Evolutionary conservation across 352 stramenopile species (phyloP), one percentile per base, ranked within the genome.

Genomic region (Achlya hypogyna): DNA sequence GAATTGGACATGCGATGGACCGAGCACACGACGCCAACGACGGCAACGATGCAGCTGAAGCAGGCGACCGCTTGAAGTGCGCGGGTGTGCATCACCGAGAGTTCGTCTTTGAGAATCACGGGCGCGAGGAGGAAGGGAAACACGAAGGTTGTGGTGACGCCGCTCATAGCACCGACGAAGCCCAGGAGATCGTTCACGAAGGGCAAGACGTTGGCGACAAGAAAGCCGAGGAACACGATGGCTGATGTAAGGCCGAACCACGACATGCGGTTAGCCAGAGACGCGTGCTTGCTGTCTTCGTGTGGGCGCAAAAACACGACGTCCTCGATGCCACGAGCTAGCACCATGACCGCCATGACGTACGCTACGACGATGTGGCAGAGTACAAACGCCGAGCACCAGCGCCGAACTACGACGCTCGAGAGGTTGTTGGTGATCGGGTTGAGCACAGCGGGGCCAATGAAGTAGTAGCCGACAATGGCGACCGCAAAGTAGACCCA

Each of bases 291-390:
- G 42, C 47, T 58, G 10, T 54, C 14, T 25, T 59, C 42, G 34
- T 22, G 28, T 20, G 42, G 22, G 12, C 40, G 40, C 18, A 27
- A 29, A 27, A 59, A 58, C 0, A 67, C 1, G 5, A 8, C 38
- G n/a, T 45, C 12, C 22, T 67, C 60, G 5, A 67, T 34, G 5
- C 22, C 42, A 9, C 60, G 60, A 10, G 42, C 47, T 8, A 67
- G 60, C 3, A 67, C 60, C 60, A 67, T 67, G 20, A 67, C 60
- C 10, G 60, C 60, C 60, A 67, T 67, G 38, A 67, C 60, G 43
- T 67, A 67, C 10, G 60, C 60, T n/a, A 67, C 60, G 18, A 67
- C 27, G 18, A 67, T 45, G 34, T 67, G 60, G 34, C 60, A 59
- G 18, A 67, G 29, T 10, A 67, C 51, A 35, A 67, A 67, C 12